phyloP scores from a whole-genome alignment of 305 asterid genomes.

The Solanum hybrid region DNA sequence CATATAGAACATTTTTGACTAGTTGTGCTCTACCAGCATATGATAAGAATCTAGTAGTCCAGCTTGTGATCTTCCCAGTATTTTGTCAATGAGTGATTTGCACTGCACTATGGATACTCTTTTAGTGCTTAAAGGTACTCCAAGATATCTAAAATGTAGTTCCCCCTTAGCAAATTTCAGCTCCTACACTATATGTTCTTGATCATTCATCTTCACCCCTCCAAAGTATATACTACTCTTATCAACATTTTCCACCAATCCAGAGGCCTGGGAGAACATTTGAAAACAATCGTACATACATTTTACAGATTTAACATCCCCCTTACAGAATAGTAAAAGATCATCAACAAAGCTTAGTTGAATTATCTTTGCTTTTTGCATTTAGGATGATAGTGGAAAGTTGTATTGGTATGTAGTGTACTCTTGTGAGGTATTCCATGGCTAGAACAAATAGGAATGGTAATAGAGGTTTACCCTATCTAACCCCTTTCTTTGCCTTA shows the following conservation, averaged over 20 bases:
- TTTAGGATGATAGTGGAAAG: neutral
- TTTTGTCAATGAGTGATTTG: neutral
- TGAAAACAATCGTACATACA: neutral
- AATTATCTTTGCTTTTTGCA: neutral
- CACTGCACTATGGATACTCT: neutral
- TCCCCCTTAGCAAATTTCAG: neutral
- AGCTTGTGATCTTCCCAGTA: neutral
- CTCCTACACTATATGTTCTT: neutral
- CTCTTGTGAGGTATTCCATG: neutral
- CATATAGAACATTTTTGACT: neutral
- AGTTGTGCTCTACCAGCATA: neutral
- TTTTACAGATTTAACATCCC: neutral
- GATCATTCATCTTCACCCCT: neutral
- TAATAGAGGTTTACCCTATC: neutral
- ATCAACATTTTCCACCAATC: neutral
- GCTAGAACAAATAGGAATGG: neutral
- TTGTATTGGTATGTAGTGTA: neutral
- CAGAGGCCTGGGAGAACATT: neutral
- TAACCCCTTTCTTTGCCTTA: neutral
- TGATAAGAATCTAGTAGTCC: neutral
- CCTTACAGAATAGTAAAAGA: neutral
- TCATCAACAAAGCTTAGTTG: neutral
- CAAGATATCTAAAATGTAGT: neutral
- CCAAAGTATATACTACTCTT: neutral
- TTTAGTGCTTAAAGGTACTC: neutral